Conservation (phyloP, 1,284 basidiomycete species). For the Pisolithus thermaeus region DNA sequence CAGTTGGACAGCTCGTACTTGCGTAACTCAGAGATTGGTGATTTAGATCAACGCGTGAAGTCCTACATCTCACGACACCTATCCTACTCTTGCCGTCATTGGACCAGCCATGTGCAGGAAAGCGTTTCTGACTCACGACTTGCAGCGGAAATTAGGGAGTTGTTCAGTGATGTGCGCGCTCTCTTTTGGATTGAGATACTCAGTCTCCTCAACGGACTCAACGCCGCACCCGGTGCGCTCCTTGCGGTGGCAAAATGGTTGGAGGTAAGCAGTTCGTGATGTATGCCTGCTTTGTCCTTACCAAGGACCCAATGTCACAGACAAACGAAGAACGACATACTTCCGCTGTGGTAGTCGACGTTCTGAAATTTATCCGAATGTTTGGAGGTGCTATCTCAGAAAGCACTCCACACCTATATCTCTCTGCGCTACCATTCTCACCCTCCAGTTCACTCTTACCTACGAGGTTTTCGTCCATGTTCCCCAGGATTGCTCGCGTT, state of each 20-base stretch:
- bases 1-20: conserved; percentile 22
- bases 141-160: conserved; percentile 1
- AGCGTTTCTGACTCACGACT: conserved; percentile 1
- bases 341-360: conserved; percentile 7
- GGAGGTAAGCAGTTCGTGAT: background rate
- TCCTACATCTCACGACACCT: conserved; percentile 14
- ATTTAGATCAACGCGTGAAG: conserved; percentile 6
- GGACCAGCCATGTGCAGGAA: conserved; percentile 16
- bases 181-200: conserved; percentile 23
- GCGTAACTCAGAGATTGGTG: conserved; percentile 14
- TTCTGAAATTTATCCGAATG: conserved; percentile 6
- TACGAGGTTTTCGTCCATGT: background rate
- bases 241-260: background rate
- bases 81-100: conserved; percentile 22
- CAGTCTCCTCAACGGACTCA: background rate
- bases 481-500: background rate
- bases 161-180: conserved; percentile 13
- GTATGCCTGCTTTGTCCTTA: background rate
- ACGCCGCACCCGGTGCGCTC: background rate
- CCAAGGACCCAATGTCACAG: background rate
- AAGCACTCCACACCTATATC: conserved; percentile 16
- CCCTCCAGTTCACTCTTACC: background rate
- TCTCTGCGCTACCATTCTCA: conserved; percentile 13
- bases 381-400: conserved; percentile 9
- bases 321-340: background rate